A percentile compares a stretch with the other conserved stretches of the same genome.
These are phyloP conservation scores for Pulveroboletus sp. DNA, from an alignment of 768 basidiomycete genomes.

Conservation along the genomic window DNA sequence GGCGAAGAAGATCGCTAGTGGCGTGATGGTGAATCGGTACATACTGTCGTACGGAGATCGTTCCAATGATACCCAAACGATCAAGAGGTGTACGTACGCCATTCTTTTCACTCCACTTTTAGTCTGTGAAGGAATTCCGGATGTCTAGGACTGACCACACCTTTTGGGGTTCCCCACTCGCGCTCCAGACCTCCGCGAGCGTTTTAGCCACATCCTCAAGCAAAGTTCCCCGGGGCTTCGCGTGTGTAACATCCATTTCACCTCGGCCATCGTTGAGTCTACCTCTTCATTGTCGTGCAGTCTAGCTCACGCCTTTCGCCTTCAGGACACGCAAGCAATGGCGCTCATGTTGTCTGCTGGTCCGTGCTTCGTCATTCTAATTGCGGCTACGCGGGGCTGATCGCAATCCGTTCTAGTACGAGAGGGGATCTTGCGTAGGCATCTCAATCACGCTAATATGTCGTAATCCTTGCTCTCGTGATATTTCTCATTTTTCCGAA, in stretches of 20 bases:
- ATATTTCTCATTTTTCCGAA: too few relatives aligned
- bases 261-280: conserved; percentile 60
- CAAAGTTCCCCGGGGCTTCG: conserved; percentile 53
- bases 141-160: neutral
- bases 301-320: neutral
- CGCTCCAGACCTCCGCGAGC: conserved; percentile 54
- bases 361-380: conserved; percentile 22
- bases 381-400: neutral
- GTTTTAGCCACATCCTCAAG: conserved; percentile 64
- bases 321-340: conserved; percentile 61
- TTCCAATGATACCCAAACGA: conserved; percentile 59
- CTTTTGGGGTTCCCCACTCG: too few relatives aligned
- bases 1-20: conserved; percentile 56
- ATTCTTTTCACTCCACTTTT: too few relatives aligned
- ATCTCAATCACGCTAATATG: conserved; percentile 50
- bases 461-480: too few relatives aligned
- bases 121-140: too few relatives aligned
- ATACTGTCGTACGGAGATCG: conserved; percentile 66
- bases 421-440: conserved; percentile 57
- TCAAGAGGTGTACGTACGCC: conserved; percentile 74
- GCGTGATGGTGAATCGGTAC: conserved; percentile 51
- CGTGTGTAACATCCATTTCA: conserved; percentile 60
- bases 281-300: neutral
- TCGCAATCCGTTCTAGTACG: conserved; percentile 40
- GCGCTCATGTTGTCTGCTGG: conserved; percentile 56